Evolutionary conservation across 1,284 basidiomycete species (phyloP), one percentile per base, ranked within the genome.

Genomic region (Boletus semigastroideus): DNA sequence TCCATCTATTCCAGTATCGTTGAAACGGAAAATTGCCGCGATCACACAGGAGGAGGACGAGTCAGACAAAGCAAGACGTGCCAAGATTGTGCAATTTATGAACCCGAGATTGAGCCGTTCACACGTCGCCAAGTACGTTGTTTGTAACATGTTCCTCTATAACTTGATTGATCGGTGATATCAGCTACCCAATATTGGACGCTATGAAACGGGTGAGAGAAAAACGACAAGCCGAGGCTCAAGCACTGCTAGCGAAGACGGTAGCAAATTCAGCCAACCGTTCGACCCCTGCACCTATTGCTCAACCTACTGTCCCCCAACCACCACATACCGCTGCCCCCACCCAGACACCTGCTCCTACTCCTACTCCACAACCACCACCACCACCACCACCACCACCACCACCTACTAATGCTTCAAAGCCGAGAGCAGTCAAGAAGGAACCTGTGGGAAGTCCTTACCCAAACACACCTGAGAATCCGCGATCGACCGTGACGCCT

Each of bases 11-110:
- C 86, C 87, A 1, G 70, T 77, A n/a, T 84, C 88, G 1, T 72
- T 89, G 50, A 91, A 90, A 60, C 79, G 89, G n/a, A 92, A 91
- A 65, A 84, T 84, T 40, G 78, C 75, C 4, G 79, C 76, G 3
- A 68, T 84, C 59, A 72, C 73, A 45, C 78, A 79, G 11, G 87
- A 88, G 58, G 86, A 87, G 51, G 84, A 88, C 47, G 86, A 88
- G 59, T 76, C 78, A 5, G 84, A 87, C 57, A 86, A 82, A 65
- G 81, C 79, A 19, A 80, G 85, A 46, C 77, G 83, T 48, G 73
- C 78, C 27, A 89, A 89, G 74, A 80, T 92, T 48, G 77, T 87
- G 74, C 79, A 86, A 50, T 88, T 83, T 69, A 87, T 89, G 87
- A 80, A 82, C 54, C 86, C 86, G 7, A 77, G 79, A 56, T 67